Percentiles rank a stretch among this genome's conserved stretches.
These are phyloP conservation scores for Grigorovia humatica DNA, from an alignment of 805 yeast genomes.

Conservation along the genomic window DNA sequence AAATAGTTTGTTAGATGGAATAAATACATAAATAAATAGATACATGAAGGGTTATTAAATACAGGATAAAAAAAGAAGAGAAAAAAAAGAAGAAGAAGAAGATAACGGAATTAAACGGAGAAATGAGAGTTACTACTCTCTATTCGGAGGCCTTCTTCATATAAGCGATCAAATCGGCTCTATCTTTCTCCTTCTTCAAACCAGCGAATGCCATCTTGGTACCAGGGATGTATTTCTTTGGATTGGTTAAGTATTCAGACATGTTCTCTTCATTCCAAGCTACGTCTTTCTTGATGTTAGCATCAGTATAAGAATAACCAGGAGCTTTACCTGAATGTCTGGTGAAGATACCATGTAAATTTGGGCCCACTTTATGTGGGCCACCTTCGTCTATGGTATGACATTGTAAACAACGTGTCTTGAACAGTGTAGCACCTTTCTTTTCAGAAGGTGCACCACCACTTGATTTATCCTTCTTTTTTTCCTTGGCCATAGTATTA, in stretches of 20 bases:
- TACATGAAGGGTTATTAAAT: background rate
- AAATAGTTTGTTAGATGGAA: background rate
- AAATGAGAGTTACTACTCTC: conserved; percentile 4
- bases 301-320: conserved; percentile 95
- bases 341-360: conserved; percentile 89
- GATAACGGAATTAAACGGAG: background rate
- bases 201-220: conserved; percentile 99
- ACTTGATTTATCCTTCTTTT: background rate
- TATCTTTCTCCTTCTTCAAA: conserved; percentile 97
- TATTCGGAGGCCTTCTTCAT: conserved; percentile 47
- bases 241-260: conserved; percentile 95
- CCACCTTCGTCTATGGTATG: conserved; percentile 96
- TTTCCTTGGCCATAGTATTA: background rate
- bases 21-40: background rate
- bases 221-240: conserved; percentile 99
- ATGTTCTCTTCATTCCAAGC: conserved; percentile 78
- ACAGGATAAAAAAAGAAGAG: background rate
- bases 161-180: conserved; percentile 93
- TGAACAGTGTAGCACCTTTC: conserved; percentile 97
- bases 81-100: background rate
- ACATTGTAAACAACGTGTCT: conserved; percentile 98
- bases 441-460: conserved; percentile 34
- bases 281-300: conserved; percentile 94
- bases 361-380: conserved; percentile 98
- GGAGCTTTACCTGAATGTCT: conserved; percentile 86